A percentile compares a stretch with the other conserved stretches of the same genome.
phyloP scores from a whole-genome alignment of 1,284 basidiomycete species.

The Leccinum griseonigrum region DNA sequence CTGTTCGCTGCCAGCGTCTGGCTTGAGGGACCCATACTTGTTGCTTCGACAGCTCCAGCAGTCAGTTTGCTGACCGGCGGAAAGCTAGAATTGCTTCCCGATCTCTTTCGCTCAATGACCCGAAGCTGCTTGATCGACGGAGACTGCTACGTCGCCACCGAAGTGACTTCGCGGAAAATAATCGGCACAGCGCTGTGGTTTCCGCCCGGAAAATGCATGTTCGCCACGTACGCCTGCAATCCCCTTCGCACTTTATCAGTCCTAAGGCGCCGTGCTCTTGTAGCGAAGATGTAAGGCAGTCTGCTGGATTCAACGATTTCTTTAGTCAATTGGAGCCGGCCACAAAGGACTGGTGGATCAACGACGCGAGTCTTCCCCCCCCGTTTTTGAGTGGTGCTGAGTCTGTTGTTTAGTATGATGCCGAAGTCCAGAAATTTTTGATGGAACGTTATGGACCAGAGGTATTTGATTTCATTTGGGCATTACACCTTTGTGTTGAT shows the following conservation, averaged over 20 bases:
- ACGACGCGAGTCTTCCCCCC: not conserved
- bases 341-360: slow-evolving; percentile 5
- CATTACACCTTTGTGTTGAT: not conserved
- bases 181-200: slow-evolving; percentile 7
- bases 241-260: not conserved
- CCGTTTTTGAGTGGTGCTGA: not conserved
- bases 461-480: not conserved
- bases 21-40: not conserved
- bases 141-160: slow-evolving; percentile 7
- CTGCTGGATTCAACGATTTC: not conserved
- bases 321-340: slow-evolving; percentile 1
- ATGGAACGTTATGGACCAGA: slow-evolving; percentile 2
- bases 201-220: slow-evolving; percentile 2
- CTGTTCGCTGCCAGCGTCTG: not conserved
- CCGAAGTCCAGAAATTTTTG: not conserved
- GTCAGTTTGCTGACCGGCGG: slow-evolving; percentile 5
- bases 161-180: slow-evolving; percentile 1
- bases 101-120: slow-evolving; percentile 4
- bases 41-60: not conserved
- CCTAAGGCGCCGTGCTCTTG: not conserved
- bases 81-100: slow-evolving; percentile 2
- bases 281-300: not conserved
- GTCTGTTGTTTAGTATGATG: not conserved
- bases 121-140: slow-evolving; percentile 5
- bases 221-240: not conserved